These are phyloP conservation scores for Mrakia hoshinonis DNA, from an alignment of 768 basidiomycete genomes.

Conservation along the genomic window DNA sequence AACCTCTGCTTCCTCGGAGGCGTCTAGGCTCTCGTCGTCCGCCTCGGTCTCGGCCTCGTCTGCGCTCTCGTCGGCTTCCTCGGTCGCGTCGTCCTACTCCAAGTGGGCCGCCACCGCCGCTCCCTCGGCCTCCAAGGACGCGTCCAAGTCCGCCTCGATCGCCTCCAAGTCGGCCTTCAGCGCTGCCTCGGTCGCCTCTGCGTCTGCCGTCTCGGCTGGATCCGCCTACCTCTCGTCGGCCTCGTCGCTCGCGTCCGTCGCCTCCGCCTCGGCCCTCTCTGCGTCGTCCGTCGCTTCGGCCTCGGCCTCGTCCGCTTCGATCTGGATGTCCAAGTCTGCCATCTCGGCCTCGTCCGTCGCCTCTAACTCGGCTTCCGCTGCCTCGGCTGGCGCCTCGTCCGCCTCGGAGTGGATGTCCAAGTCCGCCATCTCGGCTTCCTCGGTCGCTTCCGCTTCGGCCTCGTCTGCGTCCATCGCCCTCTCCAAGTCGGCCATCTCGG, in stretches of 20 bases:
- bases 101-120: constrained; percentile 32
- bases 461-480: constrained; percentile 24
- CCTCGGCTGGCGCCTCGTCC: constrained; percentile 35
- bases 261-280: constrained; percentile 32
- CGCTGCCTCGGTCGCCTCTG: constrained; percentile 21
- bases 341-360: constrained; percentile 23
- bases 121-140: constrained; percentile 31
- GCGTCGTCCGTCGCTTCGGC: constrained; percentile 33
- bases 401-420: constrained; percentile 27
- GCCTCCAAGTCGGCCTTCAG: constrained; percentile 33
- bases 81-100: constrained; percentile 30
- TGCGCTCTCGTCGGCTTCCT: constrained; percentile 22
- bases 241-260: constrained; percentile 15
- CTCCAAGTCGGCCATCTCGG: neutral
- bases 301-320: constrained; percentile 35
- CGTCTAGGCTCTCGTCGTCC: constrained; percentile 3
- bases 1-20: constrained; percentile 4
- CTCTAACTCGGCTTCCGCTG: constrained; percentile 32
- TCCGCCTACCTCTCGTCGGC: constrained; percentile 29
- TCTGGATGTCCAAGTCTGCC: constrained; percentile 18
- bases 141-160: constrained; percentile 9
- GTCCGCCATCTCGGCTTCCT: constrained; percentile 21
- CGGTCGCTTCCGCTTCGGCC: constrained; percentile 14
- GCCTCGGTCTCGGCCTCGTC: constrained; percentile 26
- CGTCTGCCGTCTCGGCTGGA: constrained; percentile 35